These are phyloP conservation scores for Fusarium chuoi DNA, from an alignment of 2,329 filamentous ascomycete genomes.

Conservation along the genomic window DNA sequence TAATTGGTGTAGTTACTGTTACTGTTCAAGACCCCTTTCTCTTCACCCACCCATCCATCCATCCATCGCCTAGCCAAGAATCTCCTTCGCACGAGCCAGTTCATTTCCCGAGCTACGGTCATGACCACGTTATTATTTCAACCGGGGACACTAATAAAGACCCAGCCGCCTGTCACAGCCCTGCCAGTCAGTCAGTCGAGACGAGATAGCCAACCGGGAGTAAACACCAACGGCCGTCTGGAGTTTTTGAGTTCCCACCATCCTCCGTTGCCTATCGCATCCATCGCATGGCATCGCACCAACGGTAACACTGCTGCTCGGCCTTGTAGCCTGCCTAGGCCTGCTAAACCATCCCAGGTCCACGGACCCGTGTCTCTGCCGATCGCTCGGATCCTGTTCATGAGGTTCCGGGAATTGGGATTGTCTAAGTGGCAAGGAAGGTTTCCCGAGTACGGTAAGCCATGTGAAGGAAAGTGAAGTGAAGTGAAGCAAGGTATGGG, in stretches of 20 bases:
- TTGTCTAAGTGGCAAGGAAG: conserved; percentile 26
- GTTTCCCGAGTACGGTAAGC: conserved; percentile 27
- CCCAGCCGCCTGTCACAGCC: conserved; percentile 36
- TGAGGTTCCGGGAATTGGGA: conserved; percentile 33
- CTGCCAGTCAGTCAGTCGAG: conserved; percentile 18
- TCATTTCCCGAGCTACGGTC: conserved; percentile 21
- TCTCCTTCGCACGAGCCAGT: conserved; percentile 35
- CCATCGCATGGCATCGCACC: background rate
- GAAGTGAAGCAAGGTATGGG: background rate
- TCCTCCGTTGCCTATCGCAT: background rate
- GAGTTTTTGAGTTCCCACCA: conserved; percentile 32
- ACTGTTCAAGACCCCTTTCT: conserved; percentile 30
- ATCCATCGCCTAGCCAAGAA: conserved; percentile 32
- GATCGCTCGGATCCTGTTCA: conserved; percentile 41
- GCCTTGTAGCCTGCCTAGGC: background rate
- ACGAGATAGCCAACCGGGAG: conserved; percentile 31
- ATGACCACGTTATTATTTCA: conserved; percentile 33
- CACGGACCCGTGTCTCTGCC: conserved; percentile 40
- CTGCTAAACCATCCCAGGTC: conserved; percentile 20
- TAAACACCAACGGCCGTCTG: conserved; percentile 15
- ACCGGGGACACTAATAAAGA: conserved; percentile 10
- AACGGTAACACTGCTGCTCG: conserved; percentile 7
- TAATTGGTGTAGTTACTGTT: background rate
- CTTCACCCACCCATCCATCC: background rate
- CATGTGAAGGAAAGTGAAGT: background rate